Evolutionary conservation across 768 basidiomycete genomes (phyloP).

Genomic region (Tubosaeta sp.): DNA sequence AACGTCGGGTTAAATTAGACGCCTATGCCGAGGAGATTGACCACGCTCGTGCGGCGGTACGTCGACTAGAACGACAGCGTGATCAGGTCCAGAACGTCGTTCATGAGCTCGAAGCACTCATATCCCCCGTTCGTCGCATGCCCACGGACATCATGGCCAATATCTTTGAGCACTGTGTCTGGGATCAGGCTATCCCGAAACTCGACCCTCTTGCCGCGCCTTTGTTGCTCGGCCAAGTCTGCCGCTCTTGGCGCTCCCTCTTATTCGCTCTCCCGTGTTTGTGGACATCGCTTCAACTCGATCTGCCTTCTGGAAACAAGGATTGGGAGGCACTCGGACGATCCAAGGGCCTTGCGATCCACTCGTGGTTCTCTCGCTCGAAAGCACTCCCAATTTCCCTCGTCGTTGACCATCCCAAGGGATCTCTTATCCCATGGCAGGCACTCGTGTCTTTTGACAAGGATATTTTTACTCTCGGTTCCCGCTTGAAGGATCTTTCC

Average conservation of each 20-base stretch:
- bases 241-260: conserved; percentile 29
- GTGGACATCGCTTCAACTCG: conserved; percentile 23
- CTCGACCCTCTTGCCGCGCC: conserved; percentile 16
- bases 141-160: conserved; percentile 28
- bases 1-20: conserved; percentile 13
- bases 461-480: conserved; percentile 24
- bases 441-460: conserved; percentile 29
- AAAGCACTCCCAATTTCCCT: conserved; percentile 28
- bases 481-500: conserved; percentile 16
- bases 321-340: conserved; percentile 27
- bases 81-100: conserved; percentile 10
- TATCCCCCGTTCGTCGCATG: conserved; percentile 29
- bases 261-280: conserved; percentile 25
- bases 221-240: conserved; percentile 27
- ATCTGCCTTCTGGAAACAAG: conserved; percentile 15
- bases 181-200: conserved; percentile 6
- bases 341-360: conserved; percentile 24
- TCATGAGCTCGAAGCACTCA: conserved; percentile 23
- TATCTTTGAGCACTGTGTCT: conserved; percentile 23
- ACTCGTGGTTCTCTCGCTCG: conserved; percentile 28
- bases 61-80: conserved; percentile 15
- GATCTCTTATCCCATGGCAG: conserved; percentile 19
- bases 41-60: conserved; percentile 19
- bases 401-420: conserved; percentile 20
- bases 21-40: conserved; percentile 17